A percentile compares a stretch with the other conserved stretches of the same genome.
Conservation (phyloP, 176 grass and related monocot species). For the Secale cereale region DNA sequence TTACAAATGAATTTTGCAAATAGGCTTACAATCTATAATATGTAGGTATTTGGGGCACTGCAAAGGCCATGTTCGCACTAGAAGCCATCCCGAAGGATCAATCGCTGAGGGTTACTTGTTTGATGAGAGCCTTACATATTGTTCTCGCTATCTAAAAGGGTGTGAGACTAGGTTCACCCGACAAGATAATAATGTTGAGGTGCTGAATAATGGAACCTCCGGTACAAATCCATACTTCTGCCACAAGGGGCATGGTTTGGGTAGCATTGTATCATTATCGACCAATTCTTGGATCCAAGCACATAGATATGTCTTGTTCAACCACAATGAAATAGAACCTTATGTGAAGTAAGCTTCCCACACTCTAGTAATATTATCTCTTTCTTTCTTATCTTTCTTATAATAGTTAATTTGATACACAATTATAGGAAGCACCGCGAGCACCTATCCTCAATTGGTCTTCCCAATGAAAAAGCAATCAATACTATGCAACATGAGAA, state of each 20-base stretch:
- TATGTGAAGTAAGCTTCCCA: background rate
- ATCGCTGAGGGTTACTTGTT: background rate
- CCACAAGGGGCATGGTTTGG: background rate
- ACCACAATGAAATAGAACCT: background rate
- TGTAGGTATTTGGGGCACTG: background rate
- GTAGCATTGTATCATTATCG: too few relatives aligned
- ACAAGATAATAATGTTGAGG: background rate
- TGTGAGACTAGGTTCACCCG: background rate
- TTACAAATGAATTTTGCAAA: background rate
- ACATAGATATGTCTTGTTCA: conserved; percentile 3
- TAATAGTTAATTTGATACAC: background rate
- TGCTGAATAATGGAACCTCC: background rate
- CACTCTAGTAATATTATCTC: background rate
- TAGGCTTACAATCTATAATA: background rate
- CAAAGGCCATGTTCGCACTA: background rate
- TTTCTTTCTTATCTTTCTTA: background rate
- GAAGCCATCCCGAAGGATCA: background rate
- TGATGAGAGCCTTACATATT: background rate
- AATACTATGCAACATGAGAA: background rate
- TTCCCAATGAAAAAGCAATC: background rate
- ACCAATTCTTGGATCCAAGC: background rate
- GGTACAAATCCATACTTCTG: background rate
- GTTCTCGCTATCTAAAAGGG: background rate
- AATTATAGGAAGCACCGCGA: background rate
- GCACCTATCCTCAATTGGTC: background rate